phyloP scores from a whole-genome alignment of 176 grass and related monocot genomes.

The Cymbopogon citratus region DNA sequence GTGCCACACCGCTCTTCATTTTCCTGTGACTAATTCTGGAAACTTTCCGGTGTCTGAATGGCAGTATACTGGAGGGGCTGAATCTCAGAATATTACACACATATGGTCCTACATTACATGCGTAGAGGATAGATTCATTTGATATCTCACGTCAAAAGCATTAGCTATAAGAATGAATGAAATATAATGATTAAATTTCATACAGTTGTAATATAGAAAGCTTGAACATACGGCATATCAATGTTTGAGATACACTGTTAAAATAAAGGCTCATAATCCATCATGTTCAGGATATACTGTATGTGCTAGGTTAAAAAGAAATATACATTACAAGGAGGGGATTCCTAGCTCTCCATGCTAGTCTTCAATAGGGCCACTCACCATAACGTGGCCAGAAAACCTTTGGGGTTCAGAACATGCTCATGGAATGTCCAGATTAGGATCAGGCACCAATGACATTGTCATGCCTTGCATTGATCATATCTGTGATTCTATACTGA shows the following conservation, averaged over 20 bases:
- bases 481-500: not conserved
- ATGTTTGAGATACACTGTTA: not conserved
- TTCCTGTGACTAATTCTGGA: not conserved
- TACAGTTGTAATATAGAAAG: not conserved
- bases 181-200: not conserved
- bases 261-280: not conserved
- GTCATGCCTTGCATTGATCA: not conserved
- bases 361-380: not conserved
- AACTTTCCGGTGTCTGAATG: not conserved
- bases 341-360: not conserved
- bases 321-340: not conserved
- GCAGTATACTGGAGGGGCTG: not conserved
- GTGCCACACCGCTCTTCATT: not conserved
- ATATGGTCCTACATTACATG: not conserved
- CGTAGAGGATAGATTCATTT: not conserved
- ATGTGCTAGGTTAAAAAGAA: not conserved
- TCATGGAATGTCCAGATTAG: not conserved
- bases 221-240: not conserved
- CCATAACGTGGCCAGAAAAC: not conserved
- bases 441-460: constrained; percentile 3
- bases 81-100: not conserved
- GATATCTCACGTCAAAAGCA: not conserved
- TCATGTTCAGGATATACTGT: not conserved
- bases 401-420: not conserved
- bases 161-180: not conserved